Base-by-base conservation (phyloP, 2,329 filamentous ascomycete genomes). In the Calonectria fujianensis region DNA sequence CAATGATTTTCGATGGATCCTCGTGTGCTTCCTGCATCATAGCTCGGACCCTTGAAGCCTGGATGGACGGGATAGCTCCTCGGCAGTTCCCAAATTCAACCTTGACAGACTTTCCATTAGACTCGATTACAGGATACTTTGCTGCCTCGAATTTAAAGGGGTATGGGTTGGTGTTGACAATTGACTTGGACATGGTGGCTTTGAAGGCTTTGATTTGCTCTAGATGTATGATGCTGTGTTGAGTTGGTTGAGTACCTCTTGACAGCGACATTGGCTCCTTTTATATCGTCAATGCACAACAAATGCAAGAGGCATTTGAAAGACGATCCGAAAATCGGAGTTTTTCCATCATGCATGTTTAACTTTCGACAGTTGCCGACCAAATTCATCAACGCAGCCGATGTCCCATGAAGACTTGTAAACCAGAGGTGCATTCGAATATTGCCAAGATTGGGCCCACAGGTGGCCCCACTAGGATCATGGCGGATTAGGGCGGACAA, bases 1-100 rank as follows among this genome's bases (percentile, higher is more conserved):
- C 87, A 6, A 88, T 67, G 54, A 89, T 88, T 73, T 88, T 88
- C 6, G 79, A 80, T 1, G 86, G 83, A 67, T 88, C 85, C 0
- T 79, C 72, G 48, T 85, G 82, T 0, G 86, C 84, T 70, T 88
- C 85, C 18, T 84, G 77, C 78, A 87, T 85, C 81, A 87, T 82
- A 6, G 83, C 81, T 0, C 86, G 78, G 6, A 87, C 80, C 8
- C 81, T 80, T 0, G 85, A 85, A 9, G 86, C 82, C 72, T 87
- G 85, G 6, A 83, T 39, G 1, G 85, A 86, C 5, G 85, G 85
- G 20, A 83, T 83, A 2, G 76, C 70, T 20, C 86, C 86, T 0
- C 85, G 83, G n/a, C 82, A 81, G 76, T 85, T 86, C 10, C 61
- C 32, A 27, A 78, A 70, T 29, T 48, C 68, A 2, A 77, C 45